phyloP scores from a whole-genome alignment of 1,284 basidiomycete genomes.

The Fomitopsis pinicola region DNA sequence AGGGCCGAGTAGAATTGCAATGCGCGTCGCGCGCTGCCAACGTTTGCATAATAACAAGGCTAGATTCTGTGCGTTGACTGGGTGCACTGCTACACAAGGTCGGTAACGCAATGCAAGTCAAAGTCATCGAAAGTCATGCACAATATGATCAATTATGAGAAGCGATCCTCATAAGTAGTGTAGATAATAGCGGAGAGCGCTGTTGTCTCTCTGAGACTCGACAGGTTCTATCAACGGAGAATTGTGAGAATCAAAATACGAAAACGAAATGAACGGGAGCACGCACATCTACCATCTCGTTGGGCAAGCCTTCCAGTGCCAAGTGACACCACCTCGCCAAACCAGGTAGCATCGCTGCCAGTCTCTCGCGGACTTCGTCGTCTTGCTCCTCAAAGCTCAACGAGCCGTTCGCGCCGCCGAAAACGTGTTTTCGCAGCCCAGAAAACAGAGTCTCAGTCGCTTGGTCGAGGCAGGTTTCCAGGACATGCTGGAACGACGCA shows the following conservation, averaged over 20 bases:
- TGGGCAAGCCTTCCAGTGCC: slow-evolving; percentile 70
- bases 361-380: slow-evolving; percentile 25
- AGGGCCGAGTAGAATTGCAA: background rate
- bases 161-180: slow-evolving; percentile 32
- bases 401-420: slow-evolving; percentile 26
- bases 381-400: slow-evolving; percentile 10
- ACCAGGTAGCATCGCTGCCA: slow-evolving; percentile 77
- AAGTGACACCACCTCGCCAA: slow-evolving; percentile 73
- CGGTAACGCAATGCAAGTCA: background rate
- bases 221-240: slow-evolving; percentile 24
- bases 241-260: slow-evolving; percentile 3
- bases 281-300: slow-evolving; percentile 81
- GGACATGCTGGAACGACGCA: slow-evolving; percentile 64
- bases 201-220: slow-evolving; percentile 26
- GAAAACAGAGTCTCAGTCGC: slow-evolving; percentile 54
- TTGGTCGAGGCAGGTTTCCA: slow-evolving; percentile 65
- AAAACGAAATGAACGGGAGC: slow-evolving; percentile 4
- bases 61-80: background rate
- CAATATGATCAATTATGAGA: slow-evolving; percentile 22
- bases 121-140: background rate
- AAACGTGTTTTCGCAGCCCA: slow-evolving; percentile 56
- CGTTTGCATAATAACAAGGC: too few species aligned
- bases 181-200: slow-evolving; percentile 34
- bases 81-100: background rate
- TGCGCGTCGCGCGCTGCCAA: too few species aligned